Evolutionary conservation across 352 stramenopile genomes (phyloP).

Genomic region (Phytophthora citrophthora): DNA sequence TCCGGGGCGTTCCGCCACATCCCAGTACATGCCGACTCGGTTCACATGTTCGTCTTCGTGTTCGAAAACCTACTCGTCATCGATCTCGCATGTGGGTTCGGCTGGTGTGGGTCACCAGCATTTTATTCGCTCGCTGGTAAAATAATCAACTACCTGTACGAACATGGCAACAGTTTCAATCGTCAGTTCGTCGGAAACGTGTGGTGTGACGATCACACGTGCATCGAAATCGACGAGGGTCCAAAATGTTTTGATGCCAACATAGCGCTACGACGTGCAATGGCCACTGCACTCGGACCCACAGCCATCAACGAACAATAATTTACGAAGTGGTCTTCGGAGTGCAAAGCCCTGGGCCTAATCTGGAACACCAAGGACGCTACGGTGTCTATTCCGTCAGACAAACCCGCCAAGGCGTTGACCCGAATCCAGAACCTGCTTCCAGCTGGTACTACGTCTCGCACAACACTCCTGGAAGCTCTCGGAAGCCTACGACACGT

Average conservation of each 20-base stretch:
- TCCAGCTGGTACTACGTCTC: no score
- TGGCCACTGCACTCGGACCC: slow-evolving; percentile 13
- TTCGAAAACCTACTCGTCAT: slow-evolving; percentile 26
- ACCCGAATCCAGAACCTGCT: background rate
- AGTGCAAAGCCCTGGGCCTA: background rate
- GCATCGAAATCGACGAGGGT: slow-evolving; percentile 16
- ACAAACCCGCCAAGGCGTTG: background rate
- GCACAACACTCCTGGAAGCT: background rate
- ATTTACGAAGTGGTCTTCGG: background rate
- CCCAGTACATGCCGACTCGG: slow-evolving; percentile 20
- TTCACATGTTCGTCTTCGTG: slow-evolving; percentile 33
- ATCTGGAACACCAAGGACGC: background rate
- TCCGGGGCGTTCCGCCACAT: slow-evolving; percentile 39
- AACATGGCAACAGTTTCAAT: background rate
- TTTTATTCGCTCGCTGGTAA: slow-evolving; percentile 26
- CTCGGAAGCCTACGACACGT: background rate
- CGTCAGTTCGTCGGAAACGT: slow-evolving; percentile 17
- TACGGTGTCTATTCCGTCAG: background rate
- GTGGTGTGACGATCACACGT: slow-evolving; percentile 37
- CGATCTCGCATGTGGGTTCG: slow-evolving; percentile 26
- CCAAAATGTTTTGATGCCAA: slow-evolving; percentile 8
- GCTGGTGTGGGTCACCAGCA: slow-evolving; percentile 27
- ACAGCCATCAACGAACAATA: background rate
- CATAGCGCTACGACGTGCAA: slow-evolving; percentile 16
- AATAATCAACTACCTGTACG: slow-evolving; percentile 28